Evolutionary conservation across 306 rosid species (phyloP), one percentile per base, ranked within the genome.

Genomic region (Pachyrhizus erosus): DNA sequence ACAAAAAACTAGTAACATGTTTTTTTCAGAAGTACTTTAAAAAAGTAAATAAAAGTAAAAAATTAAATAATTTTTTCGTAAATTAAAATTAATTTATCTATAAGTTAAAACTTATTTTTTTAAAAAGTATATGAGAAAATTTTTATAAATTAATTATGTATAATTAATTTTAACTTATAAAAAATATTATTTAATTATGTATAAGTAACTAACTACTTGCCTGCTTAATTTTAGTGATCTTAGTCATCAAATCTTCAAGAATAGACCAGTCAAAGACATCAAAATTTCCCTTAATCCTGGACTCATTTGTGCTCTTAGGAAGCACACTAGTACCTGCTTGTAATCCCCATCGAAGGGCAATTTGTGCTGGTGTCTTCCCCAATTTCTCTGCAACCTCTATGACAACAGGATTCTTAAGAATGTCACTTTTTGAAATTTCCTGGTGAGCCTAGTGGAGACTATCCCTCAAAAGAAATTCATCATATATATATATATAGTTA

Each of bases 341-440:
- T 1, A 93, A 21, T 2, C 97, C 94, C 97, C 97, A 93, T 1
- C 93, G 73, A 73, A 91, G 91, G 69, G 91, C 92, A 15, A 91
- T 93, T 69, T 93, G 97, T 3, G 90, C 94, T 3, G 93, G 86
- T 46, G 94, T 83, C 83, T 88, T 93, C 31, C 91, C 89, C 9
- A 93, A 15, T 78, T 87, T 86, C 73, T 90, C 88, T 31, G 91
- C 91, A 29, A 91, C 84, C 45, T 24, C 26, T 10, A 9, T 71
- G 60, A 91, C 20, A 46, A 74, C 23, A 69, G 89, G 87, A 77
- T 84, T 71, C 84, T 87, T 67, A 27, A 90, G 87, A 73, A 91
- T 42, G 81, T 79, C 82, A 65, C 64, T 73, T 60, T 60, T 84
- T 88, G 24, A 85, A 46, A 34, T 21, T 8, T 45, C 78, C 90